A percentile compares a stretch with the other conserved stretches of the same genome.
phyloP scores from a whole-genome alignment of 495 filamentous ascomycete species.

The Neurospora intermedia region DNA sequence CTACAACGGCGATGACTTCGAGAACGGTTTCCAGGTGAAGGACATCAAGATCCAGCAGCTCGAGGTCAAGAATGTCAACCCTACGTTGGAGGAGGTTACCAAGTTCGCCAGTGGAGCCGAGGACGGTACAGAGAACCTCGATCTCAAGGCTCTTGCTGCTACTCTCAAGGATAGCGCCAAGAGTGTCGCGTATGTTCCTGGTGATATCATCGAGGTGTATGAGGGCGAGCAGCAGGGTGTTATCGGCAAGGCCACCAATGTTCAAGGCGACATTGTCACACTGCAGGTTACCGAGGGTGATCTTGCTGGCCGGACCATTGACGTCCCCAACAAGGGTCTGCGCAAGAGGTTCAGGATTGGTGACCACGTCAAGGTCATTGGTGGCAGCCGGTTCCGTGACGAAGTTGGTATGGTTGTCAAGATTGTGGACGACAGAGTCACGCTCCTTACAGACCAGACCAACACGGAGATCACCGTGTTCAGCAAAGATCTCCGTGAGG shows the following conservation, averaged over 20 bases:
- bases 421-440: slow-evolving; percentile 83
- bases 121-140: slow-evolving; percentile 86
- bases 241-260: slow-evolving; percentile 70
- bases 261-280: slow-evolving; percentile 87
- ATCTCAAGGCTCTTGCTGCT: slow-evolving; percentile 78
- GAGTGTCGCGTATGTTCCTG: slow-evolving; percentile 73
- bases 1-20: slow-evolving; percentile 77
- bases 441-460: slow-evolving; percentile 78
- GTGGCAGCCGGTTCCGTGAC: slow-evolving; percentile 83
- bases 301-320: slow-evolving; percentile 71
- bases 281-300: slow-evolving; percentile 78
- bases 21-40: slow-evolving; percentile 89
- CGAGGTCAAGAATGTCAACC: slow-evolving; percentile 77
- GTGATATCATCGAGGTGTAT: slow-evolving; percentile 91
- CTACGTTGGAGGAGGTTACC: slow-evolving; percentile 88
- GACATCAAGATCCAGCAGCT: slow-evolving; percentile 83
- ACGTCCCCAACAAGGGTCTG: slow-evolving; percentile 84
- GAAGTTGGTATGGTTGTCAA: slow-evolving; percentile 95
- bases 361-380: slow-evolving; percentile 98
- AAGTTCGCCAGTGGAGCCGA: slow-evolving; percentile 80
- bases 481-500: slow-evolving; percentile 90
- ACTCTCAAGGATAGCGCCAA: slow-evolving; percentile 70
- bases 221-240: slow-evolving; percentile 93
- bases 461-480: slow-evolving; percentile 95
- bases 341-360: slow-evolving; percentile 88